Conservation (phyloP, 768 basidiomycete species). For the Tricholoma hemisulphureum region DNA sequence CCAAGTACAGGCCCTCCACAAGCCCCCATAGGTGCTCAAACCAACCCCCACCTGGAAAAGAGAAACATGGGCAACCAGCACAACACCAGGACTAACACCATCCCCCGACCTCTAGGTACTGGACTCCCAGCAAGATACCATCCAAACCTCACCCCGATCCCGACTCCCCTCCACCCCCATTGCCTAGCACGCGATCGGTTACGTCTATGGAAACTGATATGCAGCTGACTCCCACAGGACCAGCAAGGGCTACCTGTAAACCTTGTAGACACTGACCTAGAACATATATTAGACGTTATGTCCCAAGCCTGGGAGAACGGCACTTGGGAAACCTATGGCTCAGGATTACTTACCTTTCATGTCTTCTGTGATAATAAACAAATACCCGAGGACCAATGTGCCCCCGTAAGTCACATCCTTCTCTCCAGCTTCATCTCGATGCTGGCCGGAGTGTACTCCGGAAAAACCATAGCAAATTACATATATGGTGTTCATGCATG, state of each 20-base stretch:
- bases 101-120: too few relatives aligned
- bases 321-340: slow-evolving; percentile 27
- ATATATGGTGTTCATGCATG: slow-evolving; percentile 32
- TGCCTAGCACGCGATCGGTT: slow-evolving; percentile 25
- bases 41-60: too few relatives aligned
- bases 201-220: slow-evolving; percentile 20
- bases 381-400: too few relatives aligned
- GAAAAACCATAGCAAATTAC: slow-evolving; percentile 29
- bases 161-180: slow-evolving; percentile 20
- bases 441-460: slow-evolving; percentile 27
- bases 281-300: background rate
- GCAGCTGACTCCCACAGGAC: background rate
- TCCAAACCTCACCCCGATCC: slow-evolving; percentile 11
- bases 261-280: background rate
- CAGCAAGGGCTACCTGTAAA: background rate
- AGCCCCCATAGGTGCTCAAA: too few relatives aligned
- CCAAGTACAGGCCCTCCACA: too few relatives aligned
- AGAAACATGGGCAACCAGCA: too few relatives aligned
- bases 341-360: slow-evolving; percentile 30
- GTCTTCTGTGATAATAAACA: too few relatives aligned
- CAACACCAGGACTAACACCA: too few relatives aligned
- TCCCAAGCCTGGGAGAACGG: background rate
- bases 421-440: slow-evolving; percentile 19
- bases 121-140: too few relatives aligned
- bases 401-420: slow-evolving; percentile 19